These are phyloP conservation scores for Salvia rosmarinus DNA, from an alignment of 257 asterid genomes.

Conservation along the genomic window DNA sequence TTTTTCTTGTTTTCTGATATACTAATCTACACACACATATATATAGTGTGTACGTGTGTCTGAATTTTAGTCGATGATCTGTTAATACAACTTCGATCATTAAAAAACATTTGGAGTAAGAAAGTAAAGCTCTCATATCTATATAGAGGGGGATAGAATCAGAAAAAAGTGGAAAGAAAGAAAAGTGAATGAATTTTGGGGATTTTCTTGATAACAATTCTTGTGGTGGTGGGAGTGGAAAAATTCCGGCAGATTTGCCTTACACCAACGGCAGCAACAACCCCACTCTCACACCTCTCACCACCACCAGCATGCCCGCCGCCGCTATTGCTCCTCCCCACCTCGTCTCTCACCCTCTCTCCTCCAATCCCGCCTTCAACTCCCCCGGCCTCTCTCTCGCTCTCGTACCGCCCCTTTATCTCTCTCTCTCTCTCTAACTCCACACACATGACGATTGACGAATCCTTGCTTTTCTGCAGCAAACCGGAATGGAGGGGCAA, in stretches of 20 bases:
- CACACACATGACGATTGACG: too few relatives aligned
- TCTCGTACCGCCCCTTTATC: constrained; percentile 52
- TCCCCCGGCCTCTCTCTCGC: constrained; percentile 93
- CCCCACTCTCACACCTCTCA: constrained; percentile 1
- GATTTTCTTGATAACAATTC: constrained; percentile 72
- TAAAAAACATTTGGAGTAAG: too few relatives aligned
- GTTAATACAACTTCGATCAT: neutral
- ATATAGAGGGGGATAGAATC: too few relatives aligned
- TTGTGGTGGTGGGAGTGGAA: constrained; percentile 48
- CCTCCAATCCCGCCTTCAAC: constrained; percentile 64
- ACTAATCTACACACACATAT: neutral
- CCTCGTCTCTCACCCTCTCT: constrained; percentile 54
- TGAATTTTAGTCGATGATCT: constrained; percentile 9
- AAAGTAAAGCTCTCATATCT: too few relatives aligned
- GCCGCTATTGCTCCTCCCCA: constrained; percentile 62
- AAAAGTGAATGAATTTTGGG: constrained; percentile 86
- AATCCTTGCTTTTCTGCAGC: constrained; percentile 43
- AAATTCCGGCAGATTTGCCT: constrained; percentile 39
- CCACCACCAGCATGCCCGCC: constrained; percentile 48
- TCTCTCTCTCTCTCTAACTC: neutral
- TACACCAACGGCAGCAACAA: constrained; percentile 25
- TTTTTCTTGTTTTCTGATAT: neutral
- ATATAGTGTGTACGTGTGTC: neutral
- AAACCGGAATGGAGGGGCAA: constrained; percentile 81
- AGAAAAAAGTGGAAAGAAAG: neutral